Percentiles rank a stretch among this genome's conserved stretches.
Conservation (phyloP, 495 filamentous ascomycete genomes). For the Penicillium desertorum region DNA sequence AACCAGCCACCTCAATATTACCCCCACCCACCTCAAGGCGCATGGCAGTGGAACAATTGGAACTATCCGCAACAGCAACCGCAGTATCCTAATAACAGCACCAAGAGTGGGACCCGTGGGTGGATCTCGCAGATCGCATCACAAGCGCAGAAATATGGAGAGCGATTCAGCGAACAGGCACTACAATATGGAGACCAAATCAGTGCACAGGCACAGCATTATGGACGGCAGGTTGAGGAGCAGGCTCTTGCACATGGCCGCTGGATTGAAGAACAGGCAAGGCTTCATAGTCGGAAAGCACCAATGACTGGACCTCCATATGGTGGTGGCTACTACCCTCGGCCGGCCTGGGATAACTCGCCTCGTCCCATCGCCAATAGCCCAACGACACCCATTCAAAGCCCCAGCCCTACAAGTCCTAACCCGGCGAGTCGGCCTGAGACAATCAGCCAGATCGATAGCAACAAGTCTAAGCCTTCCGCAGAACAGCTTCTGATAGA, state of each 20-base stretch:
- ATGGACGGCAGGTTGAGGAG: constrained; percentile 44
- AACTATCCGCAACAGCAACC: constrained; percentile 30
- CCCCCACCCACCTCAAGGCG: constrained; percentile 25
- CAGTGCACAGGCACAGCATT: constrained; percentile 41
- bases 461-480: constrained; percentile 2
- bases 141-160: constrained; percentile 47
- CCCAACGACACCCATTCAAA: constrained; percentile 1
- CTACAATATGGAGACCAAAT: constrained; percentile 46
- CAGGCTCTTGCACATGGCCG: constrained; percentile 43
- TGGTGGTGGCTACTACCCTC: neutral
- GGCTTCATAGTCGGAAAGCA: constrained; percentile 31
- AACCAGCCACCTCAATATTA: constrained; percentile 33
- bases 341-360: constrained; percentile 13
- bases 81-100: constrained; percentile 24
- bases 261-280: constrained; percentile 46
- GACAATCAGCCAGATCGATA: neutral
- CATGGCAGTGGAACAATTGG: constrained; percentile 38
- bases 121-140: constrained; percentile 41
- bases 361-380: neutral
- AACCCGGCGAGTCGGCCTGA: neutral
- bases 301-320: neutral
- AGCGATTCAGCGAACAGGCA: constrained; percentile 43
- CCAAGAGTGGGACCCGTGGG: constrained; percentile 34
- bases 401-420: constrained; percentile 6
- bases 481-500: neutral